Base-by-base conservation (phyloP, 805 yeast species). In the Ogataea trehaloabstinens region DNA sequence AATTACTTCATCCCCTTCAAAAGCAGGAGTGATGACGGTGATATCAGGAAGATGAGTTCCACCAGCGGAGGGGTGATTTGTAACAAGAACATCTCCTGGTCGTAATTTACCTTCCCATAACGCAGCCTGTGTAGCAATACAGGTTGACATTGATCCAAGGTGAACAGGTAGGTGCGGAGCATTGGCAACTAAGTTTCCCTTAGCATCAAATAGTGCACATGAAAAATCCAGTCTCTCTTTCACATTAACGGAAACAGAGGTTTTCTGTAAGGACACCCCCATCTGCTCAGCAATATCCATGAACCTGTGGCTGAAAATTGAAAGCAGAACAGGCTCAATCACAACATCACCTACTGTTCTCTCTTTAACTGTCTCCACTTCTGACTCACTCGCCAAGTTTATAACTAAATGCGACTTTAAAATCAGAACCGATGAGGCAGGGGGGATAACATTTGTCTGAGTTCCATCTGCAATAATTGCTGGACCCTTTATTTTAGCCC, bases 1-100 rank as follows among this genome's bases (percentile, higher is more conserved):
- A 18, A 69, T 61, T n/a, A 74, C 68, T 25, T 66, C 58, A 19
- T 64, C 66, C 17, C 71, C 66, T 37, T 66, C 56, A 45, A 73
- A 67, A 3, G 76, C 80, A 1, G 83, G 83, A 0, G 82, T 71
- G 21, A 77, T 73, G 24, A 77, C 71, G 1, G 82, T 77, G 41
- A 77, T 70, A 51, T 71, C 76, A 13, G 75, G 76, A 24, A 71
- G 53, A 49, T 70, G 76, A 2, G 74, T 69, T 24, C 76, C 76
- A 41, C 71, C 71, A 17, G 66, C 70, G 24, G 54, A 54, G 6
- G 76, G 76, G 31, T 63, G 63, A 38, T 71, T 70, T 4, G 75
- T 58, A 31, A 63, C 61, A 19, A 71, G 49, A 28, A 71, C 64
- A 52, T 71, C 76, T 42, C 75, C 76, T 27, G 63, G 67, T 12